Percentiles rank a stretch among this genome's conserved stretches.
Evolutionary conservation across 768 basidiomycete species (phyloP).

Genomic region (Cyclocybe cylindracea): DNA sequence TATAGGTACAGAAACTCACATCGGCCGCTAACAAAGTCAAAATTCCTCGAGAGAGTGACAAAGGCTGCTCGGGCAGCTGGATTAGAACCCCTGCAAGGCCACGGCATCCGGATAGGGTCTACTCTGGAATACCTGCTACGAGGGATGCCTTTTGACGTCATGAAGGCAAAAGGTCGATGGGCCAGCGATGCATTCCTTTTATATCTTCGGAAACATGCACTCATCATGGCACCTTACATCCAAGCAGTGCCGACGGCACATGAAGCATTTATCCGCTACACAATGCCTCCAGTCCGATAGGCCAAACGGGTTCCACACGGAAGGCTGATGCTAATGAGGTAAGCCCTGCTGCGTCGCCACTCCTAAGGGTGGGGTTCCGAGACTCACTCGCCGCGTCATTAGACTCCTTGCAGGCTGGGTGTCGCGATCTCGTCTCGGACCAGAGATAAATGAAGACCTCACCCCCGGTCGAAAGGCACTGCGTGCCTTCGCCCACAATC

Average conservation of each 20-base stretch:
- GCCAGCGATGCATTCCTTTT: constrained; percentile 29
- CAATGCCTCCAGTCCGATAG: constrained; percentile 1
- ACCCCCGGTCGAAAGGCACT: no score
- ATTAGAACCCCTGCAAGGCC: constrained; percentile 21
- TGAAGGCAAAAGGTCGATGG: constrained; percentile 38
- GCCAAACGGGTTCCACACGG: no score
- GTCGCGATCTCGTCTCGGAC: no score
- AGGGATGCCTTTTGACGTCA: constrained; percentile 35
- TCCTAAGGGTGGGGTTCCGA: constrained; percentile 8
- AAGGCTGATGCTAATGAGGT: neutral
- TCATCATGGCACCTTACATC: constrained; percentile 18
- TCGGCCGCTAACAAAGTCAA: constrained; percentile 26
- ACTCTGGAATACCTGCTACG: constrained; percentile 38
- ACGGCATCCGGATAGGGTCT: constrained; percentile 28
- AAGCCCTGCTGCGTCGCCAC: neutral
- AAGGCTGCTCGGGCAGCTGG: constrained; percentile 8
- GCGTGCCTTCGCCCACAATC: no score
- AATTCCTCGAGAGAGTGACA: constrained; percentile 20
- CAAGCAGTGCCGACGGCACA: constrained; percentile 1
- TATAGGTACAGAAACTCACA: constrained; percentile 14
- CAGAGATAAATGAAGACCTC: no score
- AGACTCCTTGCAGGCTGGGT: no score
- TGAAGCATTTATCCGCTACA: neutral
- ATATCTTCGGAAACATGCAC: constrained; percentile 21
- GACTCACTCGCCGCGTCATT: constrained; percentile 8